Evolutionary conservation across 805 yeast genomes (phyloP).

Genomic region (Metschnikowia bowlesiae): DNA sequence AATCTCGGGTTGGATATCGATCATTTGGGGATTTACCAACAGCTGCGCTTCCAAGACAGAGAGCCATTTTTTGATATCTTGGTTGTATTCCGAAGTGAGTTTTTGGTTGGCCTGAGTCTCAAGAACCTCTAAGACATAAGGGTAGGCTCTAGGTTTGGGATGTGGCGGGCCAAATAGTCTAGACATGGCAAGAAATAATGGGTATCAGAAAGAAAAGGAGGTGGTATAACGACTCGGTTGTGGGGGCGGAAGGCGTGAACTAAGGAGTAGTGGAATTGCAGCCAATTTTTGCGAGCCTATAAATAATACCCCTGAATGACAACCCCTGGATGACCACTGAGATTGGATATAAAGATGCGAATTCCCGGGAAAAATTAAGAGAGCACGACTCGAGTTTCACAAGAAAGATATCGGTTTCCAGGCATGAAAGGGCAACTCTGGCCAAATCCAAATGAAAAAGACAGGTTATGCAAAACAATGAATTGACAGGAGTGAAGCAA

Average conservation of each 20-base stretch:
- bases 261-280: not conserved
- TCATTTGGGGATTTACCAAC: slow-evolving; percentile 49
- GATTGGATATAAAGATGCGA: not conserved
- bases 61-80: slow-evolving; percentile 35
- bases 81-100: slow-evolving; percentile 40
- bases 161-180: slow-evolving; percentile 23
- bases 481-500: not conserved
- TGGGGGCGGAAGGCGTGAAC: not conserved
- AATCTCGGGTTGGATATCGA: slow-evolving; percentile 43
- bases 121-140: slow-evolving; percentile 42
- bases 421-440: slow-evolving; percentile 1
- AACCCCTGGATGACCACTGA: not conserved
- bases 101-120: slow-evolving; percentile 44
- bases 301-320: not conserved
- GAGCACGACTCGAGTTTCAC: not conserved
- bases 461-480: not conserved
- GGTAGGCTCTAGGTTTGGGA: slow-evolving; percentile 32
- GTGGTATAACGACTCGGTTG: not conserved
- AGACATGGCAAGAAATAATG: not conserved
- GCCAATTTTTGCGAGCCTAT: not conserved
- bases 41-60: slow-evolving; percentile 38
- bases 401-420: not conserved
- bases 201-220: not conserved
- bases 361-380: not conserved
- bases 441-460: not conserved